These are phyloP conservation scores for Durotheca rogersii DNA, from an alignment of 495 filamentous ascomycete species.

Conservation along the genomic window DNA sequence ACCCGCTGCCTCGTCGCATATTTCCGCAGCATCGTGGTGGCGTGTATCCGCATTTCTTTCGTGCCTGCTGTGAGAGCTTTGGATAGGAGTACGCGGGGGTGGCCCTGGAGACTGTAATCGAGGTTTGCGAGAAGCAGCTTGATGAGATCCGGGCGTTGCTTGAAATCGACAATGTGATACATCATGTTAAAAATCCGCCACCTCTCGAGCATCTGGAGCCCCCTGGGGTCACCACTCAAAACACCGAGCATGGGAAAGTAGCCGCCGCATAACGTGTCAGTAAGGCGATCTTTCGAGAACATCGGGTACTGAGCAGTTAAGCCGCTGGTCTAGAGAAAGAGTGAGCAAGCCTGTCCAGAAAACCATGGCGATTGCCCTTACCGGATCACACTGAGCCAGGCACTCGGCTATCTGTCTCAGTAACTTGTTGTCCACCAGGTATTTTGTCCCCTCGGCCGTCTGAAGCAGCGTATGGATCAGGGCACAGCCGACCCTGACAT, in stretches of 20 bases:
- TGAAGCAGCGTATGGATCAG: slow-evolving; percentile 83
- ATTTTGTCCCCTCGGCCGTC: slow-evolving; percentile 76
- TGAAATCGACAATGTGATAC: slow-evolving; percentile 93
- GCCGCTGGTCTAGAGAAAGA: slow-evolving; percentile 66
- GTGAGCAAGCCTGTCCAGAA: slow-evolving; percentile 16
- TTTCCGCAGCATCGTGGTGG: slow-evolving; percentile 79
- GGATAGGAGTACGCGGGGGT: slow-evolving; percentile 86
- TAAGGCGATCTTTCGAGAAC: slow-evolving; percentile 79
- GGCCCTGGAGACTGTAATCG: slow-evolving; percentile 82
- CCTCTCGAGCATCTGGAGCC: slow-evolving; percentile 85
- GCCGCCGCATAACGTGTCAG: slow-evolving; percentile 80
- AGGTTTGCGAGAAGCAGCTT: slow-evolving; percentile 83
- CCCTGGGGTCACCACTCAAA: slow-evolving; percentile 75
- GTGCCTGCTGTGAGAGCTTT: slow-evolving; percentile 90
- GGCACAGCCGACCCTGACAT: slow-evolving; percentile 84
- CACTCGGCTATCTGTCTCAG: slow-evolving; percentile 93
- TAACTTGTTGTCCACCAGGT: slow-evolving; percentile 88
- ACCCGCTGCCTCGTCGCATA: slow-evolving; percentile 62
- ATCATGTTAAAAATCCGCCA: slow-evolving; percentile 99
- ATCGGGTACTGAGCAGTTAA: slow-evolving; percentile 83
- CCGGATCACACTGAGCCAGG: slow-evolving; percentile 82
- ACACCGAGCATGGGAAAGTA: slow-evolving; percentile 93
- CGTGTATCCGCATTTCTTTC: slow-evolving; percentile 85
- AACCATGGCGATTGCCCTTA: slow-evolving; percentile 35
- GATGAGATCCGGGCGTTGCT: slow-evolving; percentile 85